Evolutionary conservation across 805 yeast species (phyloP).

Genomic region (Cyberlindnera maritima): DNA sequence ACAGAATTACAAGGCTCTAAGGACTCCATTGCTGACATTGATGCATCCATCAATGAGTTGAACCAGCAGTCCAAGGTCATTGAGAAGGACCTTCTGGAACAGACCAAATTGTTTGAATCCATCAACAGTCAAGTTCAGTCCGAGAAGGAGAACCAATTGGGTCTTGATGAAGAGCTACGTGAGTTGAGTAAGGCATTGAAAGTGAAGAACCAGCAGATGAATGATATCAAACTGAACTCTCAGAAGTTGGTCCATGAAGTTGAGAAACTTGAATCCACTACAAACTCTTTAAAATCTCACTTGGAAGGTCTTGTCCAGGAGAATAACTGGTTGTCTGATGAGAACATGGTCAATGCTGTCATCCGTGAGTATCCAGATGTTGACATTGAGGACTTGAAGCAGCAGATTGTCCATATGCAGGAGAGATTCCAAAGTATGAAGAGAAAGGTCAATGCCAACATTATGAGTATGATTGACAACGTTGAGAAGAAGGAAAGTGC

Average conservation of each 20-base stretch:
- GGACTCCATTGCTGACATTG: constrained; percentile 39
- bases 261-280: constrained; percentile 42
- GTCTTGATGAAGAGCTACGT: constrained; percentile 72
- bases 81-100: constrained; percentile 29
- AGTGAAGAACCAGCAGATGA: constrained; percentile 38
- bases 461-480: constrained; percentile 87
- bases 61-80: constrained; percentile 25
- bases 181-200: constrained; percentile 51
- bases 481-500: constrained; percentile 84
- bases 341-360: constrained; percentile 50
- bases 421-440: constrained; percentile 67
- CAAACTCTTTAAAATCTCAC: constrained; percentile 35
- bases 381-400: constrained; percentile 60
- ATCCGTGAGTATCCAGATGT: constrained; percentile 62
- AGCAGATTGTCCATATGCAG: constrained; percentile 51
- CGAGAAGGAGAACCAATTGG: constrained; percentile 55
- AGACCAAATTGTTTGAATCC: constrained; percentile 27
- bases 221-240: constrained; percentile 46
- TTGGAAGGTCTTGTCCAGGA: constrained; percentile 48
- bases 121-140: constrained; percentile 25
- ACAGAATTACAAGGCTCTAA: constrained; percentile 49
- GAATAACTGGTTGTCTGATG: constrained; percentile 73
- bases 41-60: constrained; percentile 35
- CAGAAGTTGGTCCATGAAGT: constrained; percentile 56
- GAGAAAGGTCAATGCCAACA: constrained; percentile 78